Evolutionary conservation across 148 eudicot genomes (phyloP).

Genomic region (Camellia sinensis): DNA sequence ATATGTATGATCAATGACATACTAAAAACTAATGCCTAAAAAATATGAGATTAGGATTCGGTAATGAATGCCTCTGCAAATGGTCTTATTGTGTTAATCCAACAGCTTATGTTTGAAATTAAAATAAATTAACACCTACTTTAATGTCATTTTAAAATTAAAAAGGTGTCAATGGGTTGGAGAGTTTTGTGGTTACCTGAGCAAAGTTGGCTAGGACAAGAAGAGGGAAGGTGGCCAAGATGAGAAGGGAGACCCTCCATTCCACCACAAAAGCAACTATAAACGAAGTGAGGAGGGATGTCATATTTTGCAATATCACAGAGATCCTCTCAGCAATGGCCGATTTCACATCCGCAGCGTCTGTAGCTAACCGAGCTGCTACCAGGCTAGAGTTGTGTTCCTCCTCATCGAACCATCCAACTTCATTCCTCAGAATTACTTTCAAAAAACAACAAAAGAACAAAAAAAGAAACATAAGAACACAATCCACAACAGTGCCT

Average conservation of each 20-base stretch:
- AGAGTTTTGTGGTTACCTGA: conserved; percentile 51
- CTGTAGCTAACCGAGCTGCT: conserved; percentile 89
- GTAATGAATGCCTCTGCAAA: no score
- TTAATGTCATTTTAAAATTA: no score
- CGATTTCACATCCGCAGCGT: conserved; percentile 95
- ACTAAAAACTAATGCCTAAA: no score
- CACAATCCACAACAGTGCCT: background rate
- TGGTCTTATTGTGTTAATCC: no score
- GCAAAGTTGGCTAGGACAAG: conserved; percentile 97
- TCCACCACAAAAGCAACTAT: conserved; percentile 96
- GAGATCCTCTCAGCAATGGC: conserved; percentile 99
- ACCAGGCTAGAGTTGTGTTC: conserved; percentile 97
- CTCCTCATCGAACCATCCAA: conserved; percentile 99
- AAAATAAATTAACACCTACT: no score
- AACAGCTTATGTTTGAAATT: no score
- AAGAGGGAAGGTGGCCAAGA: conserved; percentile 94
- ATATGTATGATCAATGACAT: no score
- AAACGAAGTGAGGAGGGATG: conserved; percentile 95
- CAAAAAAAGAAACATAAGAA: background rate
- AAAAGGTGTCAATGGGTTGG: background rate
- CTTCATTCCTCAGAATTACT: conserved; percentile 98
- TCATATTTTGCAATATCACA: conserved; percentile 93
- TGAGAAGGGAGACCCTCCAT: conserved; percentile 98
- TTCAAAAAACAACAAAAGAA: conserved; percentile 11
- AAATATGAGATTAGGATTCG: no score